Conservation (phyloP, 106 monocot species). For the Platanthera zijinensis region DNA sequence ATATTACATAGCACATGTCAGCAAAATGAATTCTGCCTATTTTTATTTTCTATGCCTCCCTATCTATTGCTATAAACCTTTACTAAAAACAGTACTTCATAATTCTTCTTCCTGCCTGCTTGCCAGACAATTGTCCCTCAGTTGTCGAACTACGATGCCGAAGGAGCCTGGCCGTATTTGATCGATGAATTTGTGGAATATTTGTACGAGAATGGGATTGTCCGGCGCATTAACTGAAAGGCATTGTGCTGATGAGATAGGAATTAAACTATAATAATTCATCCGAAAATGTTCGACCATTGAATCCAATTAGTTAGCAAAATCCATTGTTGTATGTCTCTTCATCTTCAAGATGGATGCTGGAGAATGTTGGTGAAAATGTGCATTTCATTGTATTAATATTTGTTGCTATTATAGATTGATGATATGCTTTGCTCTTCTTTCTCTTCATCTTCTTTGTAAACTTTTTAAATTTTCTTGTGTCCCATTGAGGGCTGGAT, state of each 20-base stretch:
- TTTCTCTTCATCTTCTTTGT: no score
- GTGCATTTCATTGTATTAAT: background rate
- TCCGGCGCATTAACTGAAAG: slow-evolving; percentile 26
- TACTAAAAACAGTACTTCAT: no score
- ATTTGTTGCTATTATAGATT: background rate
- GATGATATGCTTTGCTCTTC: background rate
- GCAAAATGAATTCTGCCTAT: background rate
- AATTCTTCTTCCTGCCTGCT: background rate
- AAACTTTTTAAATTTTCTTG: no score
- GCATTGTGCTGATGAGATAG: background rate
- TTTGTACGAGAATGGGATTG: slow-evolving; percentile 55
- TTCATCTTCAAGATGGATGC: background rate
- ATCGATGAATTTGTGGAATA: slow-evolving; percentile 98
- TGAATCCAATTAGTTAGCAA: background rate
- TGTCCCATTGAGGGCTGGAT: no score
- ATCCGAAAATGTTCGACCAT: background rate
- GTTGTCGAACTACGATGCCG: slow-evolving; percentile 84
- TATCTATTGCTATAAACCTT: no score
- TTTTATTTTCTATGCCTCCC: background rate
- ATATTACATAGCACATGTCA: background rate
- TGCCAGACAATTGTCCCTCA: slow-evolving; percentile 79
- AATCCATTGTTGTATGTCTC: background rate
- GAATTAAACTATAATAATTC: slow-evolving; percentile 1
- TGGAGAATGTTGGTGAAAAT: background rate
- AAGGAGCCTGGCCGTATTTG: slow-evolving; percentile 98